phyloP scores from a whole-genome alignment of 345 rosid species.

The Mercurialis annua region DNA sequence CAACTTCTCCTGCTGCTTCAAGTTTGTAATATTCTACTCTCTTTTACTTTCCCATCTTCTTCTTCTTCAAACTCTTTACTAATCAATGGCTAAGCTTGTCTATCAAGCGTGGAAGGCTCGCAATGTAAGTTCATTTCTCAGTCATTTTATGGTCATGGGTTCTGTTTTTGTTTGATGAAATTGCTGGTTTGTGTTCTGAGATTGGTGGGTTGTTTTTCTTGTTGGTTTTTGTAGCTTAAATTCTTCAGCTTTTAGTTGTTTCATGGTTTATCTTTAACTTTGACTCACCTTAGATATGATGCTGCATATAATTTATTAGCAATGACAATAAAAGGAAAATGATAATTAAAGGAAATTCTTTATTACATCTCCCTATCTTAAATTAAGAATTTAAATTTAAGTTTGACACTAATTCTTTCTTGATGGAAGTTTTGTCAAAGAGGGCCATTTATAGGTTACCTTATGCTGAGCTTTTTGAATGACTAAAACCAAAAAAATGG shows the following conservation, averaged over 20 bases:
- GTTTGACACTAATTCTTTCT: slow-evolving; percentile 1
- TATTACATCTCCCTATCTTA: background rate
- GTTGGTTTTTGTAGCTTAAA: background rate
- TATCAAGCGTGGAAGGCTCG: slow-evolving; percentile 54
- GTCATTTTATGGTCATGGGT: slow-evolving; percentile 11
- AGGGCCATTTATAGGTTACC: background rate
- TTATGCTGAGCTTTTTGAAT: background rate
- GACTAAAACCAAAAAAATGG: background rate
- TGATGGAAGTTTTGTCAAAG: background rate
- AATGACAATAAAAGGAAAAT: background rate
- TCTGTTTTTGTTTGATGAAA: background rate
- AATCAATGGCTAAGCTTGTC: slow-evolving; percentile 44
- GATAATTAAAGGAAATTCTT: background rate
- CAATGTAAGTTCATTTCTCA: slow-evolving; percentile 34
- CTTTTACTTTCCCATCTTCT: slow-evolving; percentile 13
- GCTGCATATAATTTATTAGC: background rate
- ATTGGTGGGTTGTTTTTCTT: background rate
- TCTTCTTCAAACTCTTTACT: slow-evolving; percentile 17
- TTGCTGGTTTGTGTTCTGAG: background rate
- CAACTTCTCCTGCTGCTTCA: slow-evolving; percentile 13
- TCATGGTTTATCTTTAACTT: background rate
- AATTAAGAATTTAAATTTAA: background rate
- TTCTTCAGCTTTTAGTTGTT: background rate
- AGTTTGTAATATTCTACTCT: slow-evolving; percentile 38
- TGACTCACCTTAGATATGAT: background rate